A percentile compares a stretch with the other conserved stretches of the same genome.
Evolutionary conservation across 257 asterid species (phyloP).

Genomic region (Solanum commersonii): DNA sequence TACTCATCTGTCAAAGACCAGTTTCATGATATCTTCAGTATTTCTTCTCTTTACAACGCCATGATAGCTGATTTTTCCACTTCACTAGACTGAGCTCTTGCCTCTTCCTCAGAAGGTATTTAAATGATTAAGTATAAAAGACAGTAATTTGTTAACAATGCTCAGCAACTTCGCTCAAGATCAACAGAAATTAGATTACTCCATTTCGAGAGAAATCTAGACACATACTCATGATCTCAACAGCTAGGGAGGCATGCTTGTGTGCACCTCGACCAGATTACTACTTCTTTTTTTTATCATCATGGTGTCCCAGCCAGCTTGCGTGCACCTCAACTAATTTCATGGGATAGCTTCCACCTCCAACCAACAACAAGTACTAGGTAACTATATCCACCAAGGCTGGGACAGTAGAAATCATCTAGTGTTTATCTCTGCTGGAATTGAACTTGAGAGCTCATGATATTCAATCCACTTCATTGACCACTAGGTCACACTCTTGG

Average conservation of each 20-base stretch:
- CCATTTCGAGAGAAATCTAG: neutral
- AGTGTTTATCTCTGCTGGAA: neutral
- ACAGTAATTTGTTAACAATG: neutral
- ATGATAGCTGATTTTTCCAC: neutral
- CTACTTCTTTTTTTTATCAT: neutral
- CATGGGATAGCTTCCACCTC: neutral
- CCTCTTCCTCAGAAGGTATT: neutral
- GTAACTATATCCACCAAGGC: neutral
- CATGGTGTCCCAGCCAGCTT: neutral
- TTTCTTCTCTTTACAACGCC: neutral
- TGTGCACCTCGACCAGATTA: neutral
- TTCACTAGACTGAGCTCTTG: neutral
- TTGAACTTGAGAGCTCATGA: neutral
- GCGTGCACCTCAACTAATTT: neutral
- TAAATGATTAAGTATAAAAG: neutral
- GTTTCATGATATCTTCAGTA: neutral
- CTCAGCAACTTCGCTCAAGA: neutral
- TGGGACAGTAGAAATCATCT: neutral
- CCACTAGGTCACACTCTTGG: neutral
- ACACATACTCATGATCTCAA: neutral
- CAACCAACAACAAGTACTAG: neutral
- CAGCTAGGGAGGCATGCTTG: neutral
- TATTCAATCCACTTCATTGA: neutral
- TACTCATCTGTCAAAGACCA: neutral
- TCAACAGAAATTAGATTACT: neutral